Evolutionary conservation across 2,329 filamentous ascomycete species (phyloP).

Genomic region (Aspergillus spinulosporus): DNA sequence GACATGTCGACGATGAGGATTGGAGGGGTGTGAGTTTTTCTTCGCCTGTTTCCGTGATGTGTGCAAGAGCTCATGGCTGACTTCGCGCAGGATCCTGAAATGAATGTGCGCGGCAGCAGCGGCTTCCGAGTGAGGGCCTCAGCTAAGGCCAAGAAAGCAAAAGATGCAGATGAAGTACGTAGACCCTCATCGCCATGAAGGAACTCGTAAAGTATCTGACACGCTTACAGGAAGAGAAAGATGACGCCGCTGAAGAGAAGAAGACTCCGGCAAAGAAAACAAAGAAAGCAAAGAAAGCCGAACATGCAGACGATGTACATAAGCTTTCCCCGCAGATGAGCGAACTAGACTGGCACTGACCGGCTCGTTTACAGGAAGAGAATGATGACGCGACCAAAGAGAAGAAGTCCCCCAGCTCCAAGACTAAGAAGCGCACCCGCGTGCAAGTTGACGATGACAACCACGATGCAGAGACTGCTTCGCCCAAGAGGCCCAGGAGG

Average conservation of each 20-base stretch:
- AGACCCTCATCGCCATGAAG: background rate
- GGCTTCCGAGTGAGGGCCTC: conserved; percentile 58
- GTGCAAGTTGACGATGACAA: conserved; percentile 3
- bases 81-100: conserved; percentile 64
- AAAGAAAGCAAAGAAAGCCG: conserved; percentile 7
- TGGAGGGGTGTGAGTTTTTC: conserved; percentile 69
- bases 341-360: background rate
- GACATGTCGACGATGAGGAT: conserved; percentile 80
- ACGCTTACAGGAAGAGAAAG: background rate
- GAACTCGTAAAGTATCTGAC: background rate
- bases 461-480: conserved; percentile 17
- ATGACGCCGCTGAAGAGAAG: background rate
- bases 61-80: conserved; percentile 1
- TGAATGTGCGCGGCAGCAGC: conserved; percentile 67
- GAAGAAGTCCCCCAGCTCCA: conserved; percentile 20
- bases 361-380: conserved; percentile 5
- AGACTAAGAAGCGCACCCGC: conserved; percentile 15
- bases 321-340: background rate
- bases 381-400: conserved; percentile 8
- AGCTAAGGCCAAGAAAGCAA: conserved; percentile 30
- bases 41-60: background rate
- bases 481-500: conserved; percentile 21
- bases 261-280: conserved; percentile 38
- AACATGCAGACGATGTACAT: conserved; percentile 24
- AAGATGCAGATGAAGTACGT: background rate